Percentiles rank a stretch among this genome's conserved stretches.
phyloP scores from a whole-genome alignment of 129 eudicot species.

The Lactuca sativa region DNA sequence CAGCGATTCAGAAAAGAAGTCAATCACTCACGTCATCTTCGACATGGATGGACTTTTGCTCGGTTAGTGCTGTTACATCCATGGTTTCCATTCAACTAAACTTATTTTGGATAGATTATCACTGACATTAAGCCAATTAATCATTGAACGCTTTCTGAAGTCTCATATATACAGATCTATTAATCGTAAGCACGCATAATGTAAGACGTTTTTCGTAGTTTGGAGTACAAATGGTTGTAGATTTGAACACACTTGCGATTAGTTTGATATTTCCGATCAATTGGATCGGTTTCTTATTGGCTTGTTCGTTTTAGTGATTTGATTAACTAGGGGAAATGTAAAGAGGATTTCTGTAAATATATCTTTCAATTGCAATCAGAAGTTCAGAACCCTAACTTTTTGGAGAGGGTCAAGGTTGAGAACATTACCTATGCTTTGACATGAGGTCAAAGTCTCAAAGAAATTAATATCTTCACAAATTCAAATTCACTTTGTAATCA shows the following conservation, averaged over 20 bases:
- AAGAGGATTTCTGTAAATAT: background rate
- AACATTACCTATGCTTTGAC: background rate
- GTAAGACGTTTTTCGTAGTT: background rate
- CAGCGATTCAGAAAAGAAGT: constrained; percentile 31
- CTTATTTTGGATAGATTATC: background rate
- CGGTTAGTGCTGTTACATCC: constrained; percentile 39
- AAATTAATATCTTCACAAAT: background rate
- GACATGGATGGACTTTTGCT: constrained; percentile 94
- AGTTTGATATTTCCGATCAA: constrained; percentile 8
- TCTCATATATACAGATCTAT: constrained; percentile 18
- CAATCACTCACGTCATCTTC: constrained; percentile 76
- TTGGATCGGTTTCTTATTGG: background rate
- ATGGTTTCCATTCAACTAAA: background rate
- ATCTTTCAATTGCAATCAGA: background rate
- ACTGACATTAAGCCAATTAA: constrained; percentile 3
- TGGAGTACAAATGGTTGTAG: background rate
- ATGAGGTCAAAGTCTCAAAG: background rate
- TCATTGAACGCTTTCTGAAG: constrained; percentile 1
- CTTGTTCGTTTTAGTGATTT: background rate
- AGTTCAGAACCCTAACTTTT: background rate
- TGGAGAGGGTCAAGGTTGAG: background rate
- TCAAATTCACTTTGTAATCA: background rate
- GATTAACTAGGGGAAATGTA: background rate
- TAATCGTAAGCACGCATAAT: background rate
- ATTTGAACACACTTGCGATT: background rate